Evolutionary conservation across 371 early-diverging fungal species (phyloP).

Genomic region (Mycotypha africana): DNA sequence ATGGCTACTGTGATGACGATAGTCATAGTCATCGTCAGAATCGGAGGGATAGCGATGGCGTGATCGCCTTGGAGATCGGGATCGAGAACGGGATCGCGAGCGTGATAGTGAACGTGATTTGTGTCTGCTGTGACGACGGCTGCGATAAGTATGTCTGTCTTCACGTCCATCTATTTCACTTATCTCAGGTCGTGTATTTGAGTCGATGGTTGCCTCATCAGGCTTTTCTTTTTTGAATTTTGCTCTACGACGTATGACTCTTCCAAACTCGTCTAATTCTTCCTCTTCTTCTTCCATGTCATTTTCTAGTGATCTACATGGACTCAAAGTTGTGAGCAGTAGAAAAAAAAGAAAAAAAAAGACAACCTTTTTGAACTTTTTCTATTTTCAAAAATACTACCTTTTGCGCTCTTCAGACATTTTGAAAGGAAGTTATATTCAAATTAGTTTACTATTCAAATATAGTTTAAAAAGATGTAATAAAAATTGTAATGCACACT

Average conservation of each 20-base stretch:
- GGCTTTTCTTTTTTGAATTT: constrained; percentile 27
- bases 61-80: constrained; percentile 18
- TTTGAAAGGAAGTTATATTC: too few relatives aligned
- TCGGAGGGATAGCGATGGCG: constrained; percentile 17
- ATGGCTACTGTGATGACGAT: background rate
- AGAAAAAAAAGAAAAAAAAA: too few relatives aligned
- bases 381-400: too few relatives aligned
- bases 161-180: constrained; percentile 11
- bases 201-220: constrained; percentile 16
- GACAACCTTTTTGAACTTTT: too few relatives aligned
- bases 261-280: constrained; percentile 43
- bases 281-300: constrained; percentile 32
- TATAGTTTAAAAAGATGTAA: too few relatives aligned
- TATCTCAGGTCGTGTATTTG: too few relatives aligned
- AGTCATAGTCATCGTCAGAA: constrained; percentile 24
- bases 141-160: constrained; percentile 9
- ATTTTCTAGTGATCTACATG: too few relatives aligned
- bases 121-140: constrained; percentile 14
- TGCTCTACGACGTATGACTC: constrained; percentile 40
- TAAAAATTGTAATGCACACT: too few relatives aligned
- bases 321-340: too few relatives aligned
- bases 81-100: constrained; percentile 23
- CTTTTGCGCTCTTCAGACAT: too few relatives aligned
- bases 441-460: too few relatives aligned
- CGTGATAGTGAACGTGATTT: too few relatives aligned